Base-by-base conservation (phyloP, 176 grass and related monocot genomes). In the Zoysia pacifica region DNA sequence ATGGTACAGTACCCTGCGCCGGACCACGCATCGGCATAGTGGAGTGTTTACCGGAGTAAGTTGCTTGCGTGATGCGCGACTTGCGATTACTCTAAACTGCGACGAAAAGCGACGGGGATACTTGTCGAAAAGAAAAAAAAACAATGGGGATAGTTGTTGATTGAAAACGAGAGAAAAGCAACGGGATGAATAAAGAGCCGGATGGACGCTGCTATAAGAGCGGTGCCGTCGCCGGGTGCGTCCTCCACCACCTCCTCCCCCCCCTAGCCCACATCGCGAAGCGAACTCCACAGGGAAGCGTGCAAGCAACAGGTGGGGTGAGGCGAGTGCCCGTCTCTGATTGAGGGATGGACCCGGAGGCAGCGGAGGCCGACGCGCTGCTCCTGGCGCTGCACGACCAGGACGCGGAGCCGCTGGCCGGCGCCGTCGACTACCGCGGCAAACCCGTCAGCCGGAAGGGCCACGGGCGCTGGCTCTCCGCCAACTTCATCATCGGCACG, bases 401-500 rank as follows among this genome's bases (percentile, higher is more conserved):
- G 19, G 55, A 61, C 11, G 14, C 18, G n/a, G 52, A 69, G 49
- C 40, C 51, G 3, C 47, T 73, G 11, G 38, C 39, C 8, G 75
- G 75, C 10, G 46, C 63, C 67, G 69, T 86, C 41, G 76, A 86
- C 76, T 70, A 73, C 69, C 76, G 69, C 13, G 84, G 84, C 60
- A 61, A 20, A 1, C 76, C 69, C 13, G 60, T 45, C 60, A 35
- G 39, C 46, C 20, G 84, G 37, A 39, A 36, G 40, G 8, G 60
- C 60, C 48, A 69, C 69, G 76, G 84, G 13, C 40, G 60, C 4
- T 86, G 84, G 84, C 44, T 50, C 5, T 73, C 83, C 6, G 83
- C 83, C 12, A 28, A 79, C 41, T 79, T 86, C 69, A 67, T 86
- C 48, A 86, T 86, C 50, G 89, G 63, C 0, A 36, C 67, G 81